Percentiles rank a stretch among this genome's conserved stretches.
These are phyloP conservation scores for Exophiala alcalophila DNA, from an alignment of 2,329 filamentous ascomycete species.

Conservation along the genomic window DNA sequence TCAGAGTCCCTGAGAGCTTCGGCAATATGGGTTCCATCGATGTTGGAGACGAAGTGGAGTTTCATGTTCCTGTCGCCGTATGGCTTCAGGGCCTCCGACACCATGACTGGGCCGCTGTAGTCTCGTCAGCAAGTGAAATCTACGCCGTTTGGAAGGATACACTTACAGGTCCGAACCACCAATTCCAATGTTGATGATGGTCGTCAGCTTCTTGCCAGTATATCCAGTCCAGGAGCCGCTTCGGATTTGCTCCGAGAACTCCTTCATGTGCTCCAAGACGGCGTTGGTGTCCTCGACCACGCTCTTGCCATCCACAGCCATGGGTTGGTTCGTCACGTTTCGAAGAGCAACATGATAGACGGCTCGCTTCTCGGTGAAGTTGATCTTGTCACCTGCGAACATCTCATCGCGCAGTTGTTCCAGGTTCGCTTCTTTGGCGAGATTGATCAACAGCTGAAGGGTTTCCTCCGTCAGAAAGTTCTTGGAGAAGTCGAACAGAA, in stretches of 20 bases:
- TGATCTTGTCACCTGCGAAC: conserved; percentile 98
- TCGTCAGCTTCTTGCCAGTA: conserved; percentile 95
- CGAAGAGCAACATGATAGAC: conserved; percentile 94
- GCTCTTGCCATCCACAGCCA: conserved; percentile 84
- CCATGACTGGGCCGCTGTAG: conserved; percentile 89
- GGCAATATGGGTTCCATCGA: conserved; percentile 95
- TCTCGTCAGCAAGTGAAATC: conserved; percentile 34
- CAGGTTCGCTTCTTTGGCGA: conserved; percentile 85
- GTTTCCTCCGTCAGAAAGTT: conserved; percentile 97
- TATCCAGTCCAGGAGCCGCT: conserved; percentile 96
- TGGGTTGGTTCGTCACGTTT: conserved; percentile 78
- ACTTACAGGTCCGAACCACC: conserved; percentile 96
- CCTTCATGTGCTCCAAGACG: conserved; percentile 95
- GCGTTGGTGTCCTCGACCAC: conserved; percentile 91
- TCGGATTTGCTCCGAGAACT: conserved; percentile 91
- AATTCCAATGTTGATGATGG: conserved; percentile 95
- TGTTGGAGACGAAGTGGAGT: conserved; percentile 98
- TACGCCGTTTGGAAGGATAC: not conserved
- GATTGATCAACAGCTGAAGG: conserved; percentile 76
- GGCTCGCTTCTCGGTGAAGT: conserved; percentile 95
- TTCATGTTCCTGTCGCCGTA: conserved; percentile 84
- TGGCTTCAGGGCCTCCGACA: conserved; percentile 93
- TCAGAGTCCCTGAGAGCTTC: conserved; percentile 86
- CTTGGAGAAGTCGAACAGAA: conserved; percentile 98
- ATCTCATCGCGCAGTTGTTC: conserved; percentile 95